A percentile compares a stretch with the other conserved stretches of the same genome.
Conservation (phyloP, 2,329 filamentous ascomycete genomes). For the Saccharata proteae region DNA sequence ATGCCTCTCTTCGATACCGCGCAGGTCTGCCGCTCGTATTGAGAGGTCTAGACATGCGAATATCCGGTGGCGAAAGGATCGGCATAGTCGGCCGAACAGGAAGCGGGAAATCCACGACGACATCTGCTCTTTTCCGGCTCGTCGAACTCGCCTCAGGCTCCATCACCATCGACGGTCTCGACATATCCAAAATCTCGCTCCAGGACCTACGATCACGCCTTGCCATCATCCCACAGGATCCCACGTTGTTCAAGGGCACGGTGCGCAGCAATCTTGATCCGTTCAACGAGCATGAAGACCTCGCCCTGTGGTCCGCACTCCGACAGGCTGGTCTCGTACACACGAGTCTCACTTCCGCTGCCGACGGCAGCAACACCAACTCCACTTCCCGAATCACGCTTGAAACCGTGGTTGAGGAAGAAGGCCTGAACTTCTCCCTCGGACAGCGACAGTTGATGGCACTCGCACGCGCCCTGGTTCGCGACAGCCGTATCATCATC, state of each 20-base stretch:
- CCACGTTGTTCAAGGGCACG: conserved; percentile 70
- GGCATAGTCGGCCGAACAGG: conserved; percentile 74
- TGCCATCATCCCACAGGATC: conserved; percentile 75
- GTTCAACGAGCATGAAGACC: conserved; percentile 65
- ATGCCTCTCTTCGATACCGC: conserved; percentile 41
- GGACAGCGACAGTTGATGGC: conserved; percentile 95
- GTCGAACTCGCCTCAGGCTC: conserved; percentile 35
- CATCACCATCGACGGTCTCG: conserved; percentile 37
- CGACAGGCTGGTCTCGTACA: conserved; percentile 65
- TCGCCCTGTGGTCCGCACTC: conserved; percentile 66
- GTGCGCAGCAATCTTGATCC: conserved; percentile 71
- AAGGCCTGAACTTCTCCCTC: conserved; percentile 90
- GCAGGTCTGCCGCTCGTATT: conserved; percentile 37
- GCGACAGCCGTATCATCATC: conserved; percentile 80
- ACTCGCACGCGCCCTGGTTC: conserved; percentile 77
- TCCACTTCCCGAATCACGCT: conserved; percentile 58
- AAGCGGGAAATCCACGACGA: conserved; percentile 73
- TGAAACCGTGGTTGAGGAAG: conserved; percentile 78
- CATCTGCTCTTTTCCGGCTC: conserved; percentile 70
- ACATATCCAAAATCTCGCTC: conserved; percentile 61
- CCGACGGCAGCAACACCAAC: conserved; percentile 34
- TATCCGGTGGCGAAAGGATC: conserved; percentile 64
- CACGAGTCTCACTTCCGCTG: too few species aligned
- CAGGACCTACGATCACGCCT: conserved; percentile 64
- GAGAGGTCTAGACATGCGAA: conserved; percentile 48